Percentiles rank a stretch among this genome's conserved stretches.
phyloP scores from a whole-genome alignment of 202 grass and related monocot species.

The Brachypodium distachyon region DNA sequence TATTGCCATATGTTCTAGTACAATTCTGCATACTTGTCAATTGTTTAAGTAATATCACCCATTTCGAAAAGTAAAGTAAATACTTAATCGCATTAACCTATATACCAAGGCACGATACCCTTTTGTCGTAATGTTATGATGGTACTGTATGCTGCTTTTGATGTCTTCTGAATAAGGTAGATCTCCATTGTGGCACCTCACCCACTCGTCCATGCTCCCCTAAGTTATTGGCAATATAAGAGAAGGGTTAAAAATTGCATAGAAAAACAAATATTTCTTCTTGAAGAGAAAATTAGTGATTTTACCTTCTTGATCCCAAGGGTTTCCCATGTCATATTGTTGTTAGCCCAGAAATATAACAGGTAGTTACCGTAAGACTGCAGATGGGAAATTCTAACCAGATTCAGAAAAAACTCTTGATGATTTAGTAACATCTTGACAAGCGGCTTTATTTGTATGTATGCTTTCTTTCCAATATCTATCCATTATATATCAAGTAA shows the following conservation, averaged over 20 bases:
- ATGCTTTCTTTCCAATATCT: too few species aligned
- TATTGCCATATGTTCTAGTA: too few species aligned
- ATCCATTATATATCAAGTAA: too few species aligned
- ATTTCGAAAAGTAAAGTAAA: too few species aligned
- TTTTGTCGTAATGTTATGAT: constrained; percentile 1
- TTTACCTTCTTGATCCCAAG: constrained; percentile 43
- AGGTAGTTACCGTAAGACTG: constrained; percentile 13
- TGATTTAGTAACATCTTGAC: not conserved
- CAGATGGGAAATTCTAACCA: not conserved
- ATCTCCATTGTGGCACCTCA: constrained; percentile 15
- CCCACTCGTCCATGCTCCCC: constrained; percentile 15
- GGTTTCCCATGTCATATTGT: not conserved
- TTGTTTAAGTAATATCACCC: too few species aligned
- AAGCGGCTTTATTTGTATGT: not conserved
- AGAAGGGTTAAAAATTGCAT: not conserved
- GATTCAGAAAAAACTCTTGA: not conserved
- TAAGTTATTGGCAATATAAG: not conserved
- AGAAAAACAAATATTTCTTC: not conserved
- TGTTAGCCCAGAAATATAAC: constrained; percentile 53
- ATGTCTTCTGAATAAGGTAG: not conserved
- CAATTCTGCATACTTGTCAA: too few species aligned
- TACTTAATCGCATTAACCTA: not conserved
- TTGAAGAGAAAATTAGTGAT: not conserved
- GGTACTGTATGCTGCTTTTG: constrained; percentile 12
- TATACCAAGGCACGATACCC: constrained; percentile 31